Evolutionary conservation across 164 flowering plant genomes (phyloP), one percentile per base, ranked within the genome.

Genomic region (Brasenia schreberi): DNA sequence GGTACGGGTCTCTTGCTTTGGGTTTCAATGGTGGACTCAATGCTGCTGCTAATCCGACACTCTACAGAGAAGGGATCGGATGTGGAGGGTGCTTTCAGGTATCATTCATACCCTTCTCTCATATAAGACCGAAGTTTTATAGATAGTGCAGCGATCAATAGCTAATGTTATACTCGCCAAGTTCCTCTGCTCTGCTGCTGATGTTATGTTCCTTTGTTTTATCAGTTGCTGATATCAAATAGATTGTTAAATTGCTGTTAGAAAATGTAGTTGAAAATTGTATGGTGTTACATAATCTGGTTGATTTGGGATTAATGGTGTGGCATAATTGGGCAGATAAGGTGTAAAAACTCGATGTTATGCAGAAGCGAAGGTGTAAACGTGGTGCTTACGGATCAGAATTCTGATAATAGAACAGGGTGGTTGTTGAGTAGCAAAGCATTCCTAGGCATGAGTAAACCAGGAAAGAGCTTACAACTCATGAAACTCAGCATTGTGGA

Each of bases 51-150:
- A 79, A 74, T 70, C 69, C 93, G 69, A 75, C 84, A 10, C 75
- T 89, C 33, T 89, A 65, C 79, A 85, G 85, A 73, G 70, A 83
- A 43, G 99, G 99, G 19, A 85, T 88, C 78, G 95, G 93, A 14
- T 94, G 97, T 75, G 97, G 97, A 39, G 87, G 86, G 7, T 93
- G 98, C 73, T 86, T 84, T 78, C 88, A 87, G 86, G 96, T 87
- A 17, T 18, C 18, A 12, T 14, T 1, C 18, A 12, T 58, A 58
- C 60, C n/a, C 1, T 56, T 56, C n/a, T 56, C 59, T 56, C 59
- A 11, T n/a, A 11, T 2, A 23, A 2, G 27, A 23, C 27, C 27
- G 27, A 23, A 23, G 27, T 23, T 23, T 23, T 23, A 23, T 23
- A 23, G 27, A 23, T 23, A 23, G 27, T 23, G 27, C 39, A 33